Base-by-base conservation (phyloP, 176 grass and related monocot genomes). In the Bromus sterilis region DNA sequence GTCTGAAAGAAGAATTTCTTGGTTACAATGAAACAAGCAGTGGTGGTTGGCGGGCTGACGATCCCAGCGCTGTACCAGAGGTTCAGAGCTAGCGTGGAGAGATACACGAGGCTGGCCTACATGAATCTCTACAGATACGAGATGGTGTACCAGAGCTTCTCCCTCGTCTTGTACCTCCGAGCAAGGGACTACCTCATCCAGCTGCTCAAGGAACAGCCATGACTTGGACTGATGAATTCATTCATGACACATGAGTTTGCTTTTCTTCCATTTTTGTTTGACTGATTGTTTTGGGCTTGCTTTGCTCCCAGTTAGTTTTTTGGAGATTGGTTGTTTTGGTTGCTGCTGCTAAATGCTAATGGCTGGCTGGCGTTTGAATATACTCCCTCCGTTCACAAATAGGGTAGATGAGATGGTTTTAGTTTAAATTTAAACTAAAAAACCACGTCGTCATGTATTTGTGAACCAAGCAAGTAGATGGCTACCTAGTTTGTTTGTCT, bases 1-100 rank as follows among this genome's bases (percentile, higher is more conserved):
- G n/a, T n/a, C n/a, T n/a, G n/a, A n/a, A n/a, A n/a, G n/a, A n/a
- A n/a, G n/a, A n/a, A n/a, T n/a, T n/a, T n/a, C n/a, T n/a, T n/a
- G n/a, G n/a, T n/a, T n/a, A n/a, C n/a, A n/a, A n/a, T n/a, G n/a
- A n/a, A n/a, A n/a, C n/a, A n/a, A n/a, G n/a, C n/a, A n/a, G n/a
- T n/a, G n/a, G n/a, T n/a, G 0, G 49, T 94, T 0, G 68, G 76
- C 64, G 48, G 72, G 36, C 90, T 98, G 9, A 89, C 84, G 42
- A 61, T 98, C 51, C 95, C 95, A 13, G 88, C 86, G 33, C 40
- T 94, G 42, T 98, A 94, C 76, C 43, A 86, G 75, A 94, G 81
- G 51, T 94, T 87, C 33, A 85, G n/a, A n/a, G n/a, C n/a, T n/a
- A n/a, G 74, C 32, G 4, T 97, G 36, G 58, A 89, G 63, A 83